Evolutionary conservation across 768 basidiomycete genomes (phyloP).

Genomic region (Amanita pallidorosea): DNA sequence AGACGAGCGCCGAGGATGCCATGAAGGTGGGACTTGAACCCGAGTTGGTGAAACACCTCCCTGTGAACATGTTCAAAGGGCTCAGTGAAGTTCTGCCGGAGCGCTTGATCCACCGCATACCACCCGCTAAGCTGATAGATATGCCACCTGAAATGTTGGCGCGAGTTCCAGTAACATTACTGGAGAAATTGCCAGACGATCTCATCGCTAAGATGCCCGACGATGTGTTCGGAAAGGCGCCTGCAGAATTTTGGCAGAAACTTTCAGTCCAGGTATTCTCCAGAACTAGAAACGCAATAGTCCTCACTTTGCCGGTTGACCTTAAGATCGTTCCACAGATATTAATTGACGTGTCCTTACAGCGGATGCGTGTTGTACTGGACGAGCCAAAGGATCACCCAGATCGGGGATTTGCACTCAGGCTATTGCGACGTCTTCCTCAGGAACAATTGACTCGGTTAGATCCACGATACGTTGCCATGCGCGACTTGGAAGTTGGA

Average conservation of each 20-base stretch:
- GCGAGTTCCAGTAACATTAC: not conserved
- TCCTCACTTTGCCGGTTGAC: not conserved
- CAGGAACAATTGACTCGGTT: not conserved
- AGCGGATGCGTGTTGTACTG: not conserved
- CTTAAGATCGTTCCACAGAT: not conserved
- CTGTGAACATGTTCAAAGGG: not conserved
- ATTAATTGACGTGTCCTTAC: not conserved
- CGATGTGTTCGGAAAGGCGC: not conserved
- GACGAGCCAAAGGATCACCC: not conserved
- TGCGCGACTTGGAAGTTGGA: not conserved
- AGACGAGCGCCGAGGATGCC: not conserved
- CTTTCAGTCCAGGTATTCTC: not conserved
- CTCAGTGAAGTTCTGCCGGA: not conserved
- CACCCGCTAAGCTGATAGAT: not conserved
- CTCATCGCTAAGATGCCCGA: not conserved
- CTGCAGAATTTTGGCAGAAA: not conserved
- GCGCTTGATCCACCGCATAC: not conserved
- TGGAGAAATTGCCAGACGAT: constrained; percentile 2
- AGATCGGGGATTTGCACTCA: not conserved
- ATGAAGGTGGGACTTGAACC: not conserved
- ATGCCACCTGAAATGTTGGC: not conserved
- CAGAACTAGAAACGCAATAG: not conserved
- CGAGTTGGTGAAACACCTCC: not conserved
- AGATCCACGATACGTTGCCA: not conserved
- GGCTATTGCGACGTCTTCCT: not conserved